Conservation (phyloP, 148 eudicot genomes). For the Heliamphora exappendiculata region DNA sequence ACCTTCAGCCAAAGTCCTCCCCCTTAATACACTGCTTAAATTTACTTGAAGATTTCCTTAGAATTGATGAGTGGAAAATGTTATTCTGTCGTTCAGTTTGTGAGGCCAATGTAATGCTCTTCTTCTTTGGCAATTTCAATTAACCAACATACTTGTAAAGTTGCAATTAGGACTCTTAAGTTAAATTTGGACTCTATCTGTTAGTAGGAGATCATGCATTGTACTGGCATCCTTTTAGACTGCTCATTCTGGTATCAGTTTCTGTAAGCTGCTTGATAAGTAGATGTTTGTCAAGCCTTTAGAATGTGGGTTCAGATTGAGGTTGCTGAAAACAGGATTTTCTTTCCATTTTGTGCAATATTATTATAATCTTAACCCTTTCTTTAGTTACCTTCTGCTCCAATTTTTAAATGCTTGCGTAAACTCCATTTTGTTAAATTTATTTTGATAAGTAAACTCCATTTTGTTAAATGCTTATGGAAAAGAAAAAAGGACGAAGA, state of each 20-base stretch:
- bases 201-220: not conserved
- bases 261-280: not conserved
- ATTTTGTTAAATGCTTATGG: not conserved
- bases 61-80: not conserved
- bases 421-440: not conserved
- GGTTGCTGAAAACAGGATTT: conserved; percentile 3
- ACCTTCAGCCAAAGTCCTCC: no score
- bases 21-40: not conserved
- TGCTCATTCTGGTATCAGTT: not conserved
- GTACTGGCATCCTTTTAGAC: not conserved
- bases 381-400: not conserved
- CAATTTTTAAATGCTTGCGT: not conserved
- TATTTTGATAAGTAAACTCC: no score
- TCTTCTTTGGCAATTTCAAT: not conserved
- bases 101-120: not conserved
- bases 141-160: not conserved
- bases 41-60: not conserved
- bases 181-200: not conserved
- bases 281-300: not conserved
- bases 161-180: not conserved
- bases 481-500: not conserved
- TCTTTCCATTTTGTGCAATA: not conserved
- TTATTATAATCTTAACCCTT: not conserved
- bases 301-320: not conserved
- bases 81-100: not conserved